Base-by-base conservation (phyloP, 768 basidiomycete species). In the Epithele typhae region DNA sequence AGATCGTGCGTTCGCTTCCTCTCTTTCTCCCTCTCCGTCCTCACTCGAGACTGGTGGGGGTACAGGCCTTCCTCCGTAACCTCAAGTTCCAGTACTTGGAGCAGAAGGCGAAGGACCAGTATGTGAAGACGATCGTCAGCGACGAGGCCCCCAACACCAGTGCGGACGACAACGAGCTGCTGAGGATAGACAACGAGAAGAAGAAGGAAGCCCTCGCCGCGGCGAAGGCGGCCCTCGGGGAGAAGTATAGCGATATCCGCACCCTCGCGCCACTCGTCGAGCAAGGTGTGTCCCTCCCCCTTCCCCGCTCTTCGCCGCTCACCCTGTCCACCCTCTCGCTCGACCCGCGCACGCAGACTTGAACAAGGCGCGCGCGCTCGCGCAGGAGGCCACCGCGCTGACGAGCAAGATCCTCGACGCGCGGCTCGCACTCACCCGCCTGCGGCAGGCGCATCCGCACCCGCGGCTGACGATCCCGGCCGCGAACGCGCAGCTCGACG, bases 81-180 rank as follows among this genome's bases (percentile, higher is more conserved):
- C 78, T 93, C 22, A 94, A 94, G 65, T 92, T 90, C 59, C 86
- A 88, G 53, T 92, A 91, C 60, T 69, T 92, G 15, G 90, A 95
- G 58, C 88, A 92, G 63, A 88, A 92, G 54, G 88, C 92, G 3
- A 95, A 94, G 60, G 81, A 90, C 57, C 83, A 86, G 64, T 94
- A 93, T 59, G 75, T 92, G 56, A 85, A 86, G 62, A 82, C 81
- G 0, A 92, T 94, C 56, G 84, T 92, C 40, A 88, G 83, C 60
- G 86, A 89, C 56, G 88, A 93, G 48, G 87, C 89, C 0, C 85
- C 86, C 2, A 78, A 82, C 48, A 79, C 92, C 33, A 85, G 84
- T 5, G 81, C 81, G 7, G 84, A 84, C n/a, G 82, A 85, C 51
- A 93, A 92, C 56, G 79, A 84, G 49, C 75, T 74, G 18, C 73